Base-by-base conservation (phyloP, 1,284 basidiomycete species). In the Cryptococcus wingfieldii region DNA sequence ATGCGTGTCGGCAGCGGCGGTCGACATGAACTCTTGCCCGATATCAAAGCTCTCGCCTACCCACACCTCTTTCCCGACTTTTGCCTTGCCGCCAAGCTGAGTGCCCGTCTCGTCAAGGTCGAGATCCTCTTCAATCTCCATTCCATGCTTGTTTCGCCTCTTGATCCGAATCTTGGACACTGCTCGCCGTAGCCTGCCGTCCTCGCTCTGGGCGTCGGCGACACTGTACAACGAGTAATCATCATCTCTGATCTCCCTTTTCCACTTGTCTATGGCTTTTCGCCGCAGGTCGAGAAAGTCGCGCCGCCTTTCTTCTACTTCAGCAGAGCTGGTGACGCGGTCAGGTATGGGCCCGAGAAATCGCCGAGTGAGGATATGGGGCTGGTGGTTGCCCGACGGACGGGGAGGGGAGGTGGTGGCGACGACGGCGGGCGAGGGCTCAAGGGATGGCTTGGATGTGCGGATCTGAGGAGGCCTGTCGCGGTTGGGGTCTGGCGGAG, bases 41-140 rank as follows among this genome's bases (percentile, higher is more conserved):
- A 75, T 72, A 54, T 74, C 71, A 52, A 75, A 75, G 28, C 71
- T 72, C 48, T 70, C 67, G 27, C 73, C 73, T 39, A 70, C 51
- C 72, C 72, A 75, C 1, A 67, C 58, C 50, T 69, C 56, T 39
- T 66, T 64, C 45, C 64, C 51, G 42, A 54, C 58, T 50, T 62
- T 60, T 38, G 62, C 60, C 46, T 56, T 55, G 38, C 51, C 53
- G 27, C 49, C 47, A 18, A 55, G 55, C 38, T 54, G 49, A 41
- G 39, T 42, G 38, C 42, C 56, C 38, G 44, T 45, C 39, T 49
- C 56, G 39, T 61, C 41, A 23, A 50, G 13, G 34, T 58, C 49
- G 25, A 55, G n/a, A 16, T 65, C 58, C 37, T 66, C 55, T n/a
- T 52, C 44, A 14, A 59, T 49, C 19, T 56, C 38, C 14, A 56